Conservation (phyloP, 495 filamentous ascomycete species). For the Trichocladium antarcticum region DNA sequence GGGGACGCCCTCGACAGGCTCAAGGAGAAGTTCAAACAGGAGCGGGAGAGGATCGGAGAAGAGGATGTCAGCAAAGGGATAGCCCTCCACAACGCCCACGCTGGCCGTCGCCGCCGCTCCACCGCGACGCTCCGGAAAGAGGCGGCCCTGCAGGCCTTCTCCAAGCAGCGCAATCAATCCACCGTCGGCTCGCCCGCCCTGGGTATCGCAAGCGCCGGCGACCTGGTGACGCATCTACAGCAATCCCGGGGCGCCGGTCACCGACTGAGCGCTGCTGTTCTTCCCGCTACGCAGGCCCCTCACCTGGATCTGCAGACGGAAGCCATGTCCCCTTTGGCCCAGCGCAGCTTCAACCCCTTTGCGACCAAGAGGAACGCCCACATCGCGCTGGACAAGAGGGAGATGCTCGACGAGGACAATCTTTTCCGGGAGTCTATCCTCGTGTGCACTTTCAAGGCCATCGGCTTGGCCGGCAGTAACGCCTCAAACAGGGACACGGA, state of each 20-base stretch:
- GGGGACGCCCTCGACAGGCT: conserved; percentile 72
- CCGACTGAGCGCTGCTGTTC: conserved; percentile 6
- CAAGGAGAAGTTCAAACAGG: conserved; percentile 84
- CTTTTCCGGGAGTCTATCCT: conserved; percentile 82
- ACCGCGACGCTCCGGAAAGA: conserved; percentile 70
- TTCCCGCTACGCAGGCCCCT: conserved; percentile 3
- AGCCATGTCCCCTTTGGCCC: conserved; percentile 46
- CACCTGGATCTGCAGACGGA: conserved; percentile 15
- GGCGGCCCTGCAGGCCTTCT: conserved; percentile 58
- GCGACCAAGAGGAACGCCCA: conserved; percentile 43
- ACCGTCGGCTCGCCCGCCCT: conserved; percentile 21
- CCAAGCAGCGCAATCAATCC: conserved; percentile 30
- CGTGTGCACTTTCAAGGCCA: conserved; percentile 90
- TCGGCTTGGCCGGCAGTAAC: conserved; percentile 64
- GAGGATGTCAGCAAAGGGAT: conserved; percentile 91
- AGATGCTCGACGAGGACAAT: conserved; percentile 72
- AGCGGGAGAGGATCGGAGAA: conserved; percentile 69
- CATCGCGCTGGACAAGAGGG: conserved; percentile 51
- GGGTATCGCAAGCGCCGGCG: conserved; percentile 54
- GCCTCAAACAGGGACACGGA: conserved; percentile 47
- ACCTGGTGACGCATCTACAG: conserved; percentile 71
- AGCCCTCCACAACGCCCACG: conserved; percentile 72
- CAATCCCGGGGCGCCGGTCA: conserved; percentile 43
- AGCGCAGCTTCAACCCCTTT: conserved; percentile 48
- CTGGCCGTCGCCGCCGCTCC: conserved; percentile 55